Percentiles rank a stretch among this genome's conserved stretches.
Conservation (phyloP, 495 filamentous ascomycete genomes). For the Astrothelium subdiscretum region DNA sequence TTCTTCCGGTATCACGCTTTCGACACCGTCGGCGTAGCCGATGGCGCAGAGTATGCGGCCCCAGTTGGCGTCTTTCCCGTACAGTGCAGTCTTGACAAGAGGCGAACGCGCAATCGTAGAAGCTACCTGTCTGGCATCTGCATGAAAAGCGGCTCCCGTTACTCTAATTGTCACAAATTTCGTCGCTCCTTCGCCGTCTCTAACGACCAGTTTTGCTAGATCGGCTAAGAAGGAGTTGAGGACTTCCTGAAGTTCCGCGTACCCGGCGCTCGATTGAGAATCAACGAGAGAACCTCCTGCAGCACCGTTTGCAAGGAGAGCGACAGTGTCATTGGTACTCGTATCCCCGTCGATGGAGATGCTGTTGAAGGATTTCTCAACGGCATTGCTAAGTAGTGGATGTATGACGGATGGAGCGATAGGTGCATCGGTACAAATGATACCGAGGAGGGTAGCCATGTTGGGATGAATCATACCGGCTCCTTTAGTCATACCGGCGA, state of each 20-base stretch:
- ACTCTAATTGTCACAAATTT: slow-evolving; percentile 97
- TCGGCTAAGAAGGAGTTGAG: slow-evolving; percentile 69
- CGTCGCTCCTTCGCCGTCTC: slow-evolving; percentile 94
- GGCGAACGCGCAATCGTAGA: slow-evolving; percentile 86
- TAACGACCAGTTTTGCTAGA: slow-evolving; percentile 83
- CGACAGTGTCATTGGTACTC: slow-evolving; percentile 92
- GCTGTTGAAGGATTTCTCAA: slow-evolving; percentile 84
- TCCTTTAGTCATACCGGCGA: slow-evolving; percentile 95
- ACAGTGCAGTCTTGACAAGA: slow-evolving; percentile 92
- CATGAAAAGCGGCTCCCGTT: slow-evolving; percentile 52
- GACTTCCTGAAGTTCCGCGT: slow-evolving; percentile 50
- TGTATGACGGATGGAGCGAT: slow-evolving; percentile 41
- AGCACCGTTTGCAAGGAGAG: slow-evolving; percentile 86
- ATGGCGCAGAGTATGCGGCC: slow-evolving; percentile 92
- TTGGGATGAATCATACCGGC: slow-evolving; percentile 99
- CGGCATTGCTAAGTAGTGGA: slow-evolving; percentile 56
- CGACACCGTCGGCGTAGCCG: slow-evolving; percentile 59
- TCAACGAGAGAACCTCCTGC: slow-evolving; percentile 48
- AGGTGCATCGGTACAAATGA: slow-evolving; percentile 87
- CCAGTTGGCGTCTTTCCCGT: slow-evolving; percentile 97
- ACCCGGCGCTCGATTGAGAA: slow-evolving; percentile 41
- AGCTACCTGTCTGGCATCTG: slow-evolving; percentile 47
- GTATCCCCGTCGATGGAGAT: slow-evolving; percentile 97
- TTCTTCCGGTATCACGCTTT: slow-evolving; percentile 58
- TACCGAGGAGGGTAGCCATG: slow-evolving; percentile 92